Evolutionary conservation across 2,329 filamentous ascomycete genomes (phyloP), one percentile per base, ranked within the genome.

Genomic region (Pseudocercospora fuligena): DNA sequence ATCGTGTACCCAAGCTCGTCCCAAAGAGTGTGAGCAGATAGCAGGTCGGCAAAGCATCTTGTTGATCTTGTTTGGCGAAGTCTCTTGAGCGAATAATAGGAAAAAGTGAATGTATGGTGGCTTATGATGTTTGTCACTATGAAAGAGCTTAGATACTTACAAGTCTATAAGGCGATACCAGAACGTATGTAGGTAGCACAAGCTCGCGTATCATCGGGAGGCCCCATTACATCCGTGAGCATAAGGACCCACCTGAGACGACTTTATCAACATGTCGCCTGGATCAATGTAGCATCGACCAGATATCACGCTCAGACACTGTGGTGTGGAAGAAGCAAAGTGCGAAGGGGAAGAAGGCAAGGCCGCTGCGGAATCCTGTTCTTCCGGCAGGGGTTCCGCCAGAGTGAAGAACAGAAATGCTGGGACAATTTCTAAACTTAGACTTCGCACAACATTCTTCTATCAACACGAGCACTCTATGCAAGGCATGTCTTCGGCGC

Each of bases 11-110:
- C 89, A 90, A 73, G 88, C 88, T 49, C 90, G 88, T 49, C 92
- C 91, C 1, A 94, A 84, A 58, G 90, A 93, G 85, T 93, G 92
- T 69, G 90, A 91, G 65, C 89, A 89, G 75, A 94, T 93, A 46
- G 85, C 90, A 70, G 90, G 85, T 70, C 84, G 85, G 77, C 84
- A 88, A 68, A 84, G 75, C 82, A 84, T 84, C 9, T 61, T 63
- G 23, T n/a, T 57, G 54, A 51, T 31, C 16, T 56, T 56, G 11
- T 56, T n/a, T 19, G 12, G 11, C 16, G 14, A 16, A 16, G n/a
- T n/a, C 7, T 56, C 3, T 14, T 56, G 25, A 8, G 16, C 8
- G 14, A 8, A 29, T 3, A 16, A 16, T 14, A 56, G 23, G 23
- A 31, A 11, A 12, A 14, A 54, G 49, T 6, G 21, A 27, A n/a